Conservation (phyloP, 2,329 filamentous ascomycete genomes). For the Magnaporthiopsis incrustans region DNA sequence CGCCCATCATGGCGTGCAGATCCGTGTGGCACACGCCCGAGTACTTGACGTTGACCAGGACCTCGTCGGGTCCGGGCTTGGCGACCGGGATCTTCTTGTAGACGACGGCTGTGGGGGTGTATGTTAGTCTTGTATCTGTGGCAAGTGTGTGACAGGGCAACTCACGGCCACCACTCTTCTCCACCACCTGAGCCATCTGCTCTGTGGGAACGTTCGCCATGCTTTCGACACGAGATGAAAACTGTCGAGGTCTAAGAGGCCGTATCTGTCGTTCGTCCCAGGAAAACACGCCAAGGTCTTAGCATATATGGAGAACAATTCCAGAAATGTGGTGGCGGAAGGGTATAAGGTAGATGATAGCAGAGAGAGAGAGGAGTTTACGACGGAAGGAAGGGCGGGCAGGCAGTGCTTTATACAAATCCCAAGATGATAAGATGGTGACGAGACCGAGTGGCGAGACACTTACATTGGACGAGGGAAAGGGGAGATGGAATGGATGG, state of each 20-base stretch:
- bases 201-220: constrained; percentile 60
- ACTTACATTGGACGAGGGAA: background rate
- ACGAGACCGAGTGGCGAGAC: background rate
- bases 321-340: background rate
- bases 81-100: constrained; percentile 82
- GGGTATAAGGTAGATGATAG: background rate
- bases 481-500: background rate
- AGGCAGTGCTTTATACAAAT: background rate
- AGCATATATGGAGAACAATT: background rate
- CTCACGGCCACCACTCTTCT: constrained; percentile 67
- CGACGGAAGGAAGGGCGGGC: background rate
- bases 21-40: constrained; percentile 71
- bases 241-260: background rate
- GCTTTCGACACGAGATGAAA: background rate
- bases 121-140: constrained; percentile 10
- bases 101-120: constrained; percentile 39
- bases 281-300: background rate
- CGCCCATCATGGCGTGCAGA: constrained; percentile 68
- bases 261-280: background rate
- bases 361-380: background rate
- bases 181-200: constrained; percentile 89
- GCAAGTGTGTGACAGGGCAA: constrained; percentile 27
- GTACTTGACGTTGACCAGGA: constrained; percentile 39
- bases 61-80: constrained; percentile 33
- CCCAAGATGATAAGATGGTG: background rate